Evolutionary conservation across 257 asterid species (phyloP).

Genomic region (Ajuga chamaepitys): DNA sequence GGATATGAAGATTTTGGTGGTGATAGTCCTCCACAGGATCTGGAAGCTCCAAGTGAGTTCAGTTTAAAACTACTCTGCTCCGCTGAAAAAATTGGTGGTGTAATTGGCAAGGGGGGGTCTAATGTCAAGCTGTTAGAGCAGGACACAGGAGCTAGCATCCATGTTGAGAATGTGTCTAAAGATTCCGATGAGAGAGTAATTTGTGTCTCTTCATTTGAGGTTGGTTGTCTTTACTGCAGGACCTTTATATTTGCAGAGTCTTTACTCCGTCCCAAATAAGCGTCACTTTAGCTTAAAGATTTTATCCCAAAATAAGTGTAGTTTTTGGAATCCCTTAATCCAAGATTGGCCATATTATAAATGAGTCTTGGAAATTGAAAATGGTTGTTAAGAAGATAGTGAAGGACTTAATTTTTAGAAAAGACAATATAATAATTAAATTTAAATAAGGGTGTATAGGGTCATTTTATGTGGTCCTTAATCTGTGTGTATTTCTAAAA

Average conservation of each 20-base stretch:
- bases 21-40: constrained; percentile 35
- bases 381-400: too few species aligned
- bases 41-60: constrained; percentile 53
- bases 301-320: too few species aligned
- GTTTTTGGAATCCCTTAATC: too few species aligned
- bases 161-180: constrained; percentile 42
- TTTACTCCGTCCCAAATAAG: constrained; percentile 22
- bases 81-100: constrained; percentile 67
- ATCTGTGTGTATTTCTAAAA: too few species aligned
- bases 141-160: constrained; percentile 67
- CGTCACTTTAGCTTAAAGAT: constrained; percentile 47
- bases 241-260: constrained; percentile 4
- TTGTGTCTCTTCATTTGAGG: constrained; percentile 64
- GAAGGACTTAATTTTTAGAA: too few species aligned
- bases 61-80: constrained; percentile 64
- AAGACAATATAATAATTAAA: too few species aligned
- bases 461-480: too few species aligned
- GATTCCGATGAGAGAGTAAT: constrained; percentile 68
- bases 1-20: constrained; percentile 42
- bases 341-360: too few species aligned
- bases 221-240: constrained; percentile 23
- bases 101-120: constrained; percentile 79
- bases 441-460: too few species aligned
- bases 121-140: constrained; percentile 59
- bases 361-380: too few species aligned